Evolutionary conservation across 192 early-diverging fungal species (phyloP).

Genomic region (Gamsiella multidivaricata): DNA sequence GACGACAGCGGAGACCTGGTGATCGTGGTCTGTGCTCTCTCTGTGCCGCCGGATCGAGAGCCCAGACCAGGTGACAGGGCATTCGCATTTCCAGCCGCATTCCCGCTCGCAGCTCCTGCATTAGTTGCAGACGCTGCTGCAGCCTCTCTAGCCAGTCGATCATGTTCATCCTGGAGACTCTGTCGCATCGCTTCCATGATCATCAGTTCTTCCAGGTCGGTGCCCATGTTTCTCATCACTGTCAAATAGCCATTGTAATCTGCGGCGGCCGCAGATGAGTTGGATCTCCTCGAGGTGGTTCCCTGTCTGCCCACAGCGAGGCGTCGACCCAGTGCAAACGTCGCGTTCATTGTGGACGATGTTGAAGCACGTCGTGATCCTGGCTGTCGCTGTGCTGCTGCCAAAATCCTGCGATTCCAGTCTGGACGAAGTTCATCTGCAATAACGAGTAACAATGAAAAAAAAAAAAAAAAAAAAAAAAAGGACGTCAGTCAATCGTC

Average conservation of each 20-base stretch:
- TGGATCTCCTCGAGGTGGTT: slow-evolving; percentile 36
- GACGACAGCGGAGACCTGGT: slow-evolving; percentile 14
- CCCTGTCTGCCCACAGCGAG: slow-evolving; percentile 30
- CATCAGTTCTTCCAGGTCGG: slow-evolving; percentile 92
- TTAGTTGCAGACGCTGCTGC: slow-evolving; percentile 15
- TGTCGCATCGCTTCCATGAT: slow-evolving; percentile 90
- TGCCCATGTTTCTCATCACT: slow-evolving; percentile 81
- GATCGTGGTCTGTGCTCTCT: not conserved
- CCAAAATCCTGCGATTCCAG: slow-evolving; percentile 61
- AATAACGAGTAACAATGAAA: not conserved
- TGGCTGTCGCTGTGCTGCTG: slow-evolving; percentile 56
- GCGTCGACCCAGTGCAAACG: slow-evolving; percentile 42
- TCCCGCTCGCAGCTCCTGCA: not conserved
- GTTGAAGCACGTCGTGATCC: slow-evolving; percentile 54
- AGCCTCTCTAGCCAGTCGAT: slow-evolving; percentile 56
- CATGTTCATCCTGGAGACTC: slow-evolving; percentile 74
- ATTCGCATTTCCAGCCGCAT: not conserved
- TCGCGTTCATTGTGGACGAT: slow-evolving; percentile 40
- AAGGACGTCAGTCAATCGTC: not conserved
- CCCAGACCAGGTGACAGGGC: not conserved
- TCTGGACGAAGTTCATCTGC: slow-evolving; percentile 76
- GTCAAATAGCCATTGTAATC: slow-evolving; percentile 70
- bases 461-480: slow-evolving; percentile 4
- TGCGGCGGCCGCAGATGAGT: slow-evolving; percentile 53
- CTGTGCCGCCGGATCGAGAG: not conserved